phyloP scores from a whole-genome alignment of 2,329 filamentous ascomycete species.

The Aspergillaceae sp. region DNA sequence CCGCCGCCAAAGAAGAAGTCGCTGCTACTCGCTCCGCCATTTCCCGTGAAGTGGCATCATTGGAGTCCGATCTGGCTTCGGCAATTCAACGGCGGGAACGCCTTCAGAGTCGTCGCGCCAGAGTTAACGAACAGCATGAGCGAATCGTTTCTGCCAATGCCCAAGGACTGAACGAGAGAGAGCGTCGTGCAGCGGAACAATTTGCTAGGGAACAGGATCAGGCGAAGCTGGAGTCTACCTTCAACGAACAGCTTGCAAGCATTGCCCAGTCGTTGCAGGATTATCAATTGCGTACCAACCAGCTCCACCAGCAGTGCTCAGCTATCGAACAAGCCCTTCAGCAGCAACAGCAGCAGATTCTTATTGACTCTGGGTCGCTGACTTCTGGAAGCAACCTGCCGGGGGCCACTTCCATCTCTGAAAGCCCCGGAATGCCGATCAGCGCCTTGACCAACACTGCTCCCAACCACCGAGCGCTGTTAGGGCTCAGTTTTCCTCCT shows the following conservation, averaged over 20 bases:
- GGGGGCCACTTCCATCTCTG: slow-evolving; percentile 39
- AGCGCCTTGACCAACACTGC: slow-evolving; percentile 20
- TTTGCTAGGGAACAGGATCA: slow-evolving; percentile 40
- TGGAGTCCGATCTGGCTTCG: slow-evolving; percentile 46
- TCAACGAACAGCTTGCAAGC: slow-evolving; percentile 35
- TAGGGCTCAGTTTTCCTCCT: slow-evolving; percentile 29
- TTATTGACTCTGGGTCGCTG: slow-evolving; percentile 35
- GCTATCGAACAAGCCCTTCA: slow-evolving; percentile 37
- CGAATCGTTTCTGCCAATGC: slow-evolving; percentile 50
- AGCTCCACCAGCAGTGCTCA: slow-evolving; percentile 37
- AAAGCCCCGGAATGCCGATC: slow-evolving; percentile 15
- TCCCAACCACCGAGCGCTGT: slow-evolving; percentile 23
- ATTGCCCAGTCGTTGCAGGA: slow-evolving; percentile 37
- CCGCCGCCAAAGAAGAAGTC: slow-evolving; percentile 43
- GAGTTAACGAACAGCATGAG: slow-evolving; percentile 55
- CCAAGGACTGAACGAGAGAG: slow-evolving; percentile 49
- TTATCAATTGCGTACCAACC: slow-evolving; percentile 34
- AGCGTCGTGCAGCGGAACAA: slow-evolving; percentile 41
- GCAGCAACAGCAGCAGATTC: slow-evolving; percentile 36
- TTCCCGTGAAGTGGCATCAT: slow-evolving; percentile 43
- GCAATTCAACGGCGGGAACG: slow-evolving; percentile 52
- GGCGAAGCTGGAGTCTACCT: slow-evolving; percentile 34
- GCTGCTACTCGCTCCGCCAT: slow-evolving; percentile 42
- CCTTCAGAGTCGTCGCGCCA: slow-evolving; percentile 48
- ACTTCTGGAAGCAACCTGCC: slow-evolving; percentile 56